Conservation (phyloP, 1,284 basidiomycete species). For the Uromyces viciae-fabae region DNA sequence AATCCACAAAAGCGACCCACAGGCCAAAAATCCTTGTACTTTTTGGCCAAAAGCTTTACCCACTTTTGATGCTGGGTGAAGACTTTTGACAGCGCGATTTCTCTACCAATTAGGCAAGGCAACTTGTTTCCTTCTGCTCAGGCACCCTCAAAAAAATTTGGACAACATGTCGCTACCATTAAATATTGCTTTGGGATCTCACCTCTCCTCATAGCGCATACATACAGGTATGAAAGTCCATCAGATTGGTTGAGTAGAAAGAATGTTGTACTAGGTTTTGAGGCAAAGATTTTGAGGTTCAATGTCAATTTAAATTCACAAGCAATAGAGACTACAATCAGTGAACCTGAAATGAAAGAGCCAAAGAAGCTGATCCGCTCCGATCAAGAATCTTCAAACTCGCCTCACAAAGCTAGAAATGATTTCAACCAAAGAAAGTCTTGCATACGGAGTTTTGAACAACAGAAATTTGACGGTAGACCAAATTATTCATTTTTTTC, state of each 20-base stretch:
- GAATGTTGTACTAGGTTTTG: conserved; percentile 74
- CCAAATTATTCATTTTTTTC: too few species aligned
- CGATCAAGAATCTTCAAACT: conserved; percentile 17
- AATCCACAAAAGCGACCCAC: conserved; percentile 39
- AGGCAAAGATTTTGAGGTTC: conserved; percentile 75
- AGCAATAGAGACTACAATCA: conserved; percentile 66
- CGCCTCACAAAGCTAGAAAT: conserved; percentile 9
- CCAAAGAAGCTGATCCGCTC: conserved; percentile 63
- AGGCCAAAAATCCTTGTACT: conserved; percentile 72
- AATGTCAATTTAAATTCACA: conserved; percentile 89
- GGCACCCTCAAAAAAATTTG: conserved; percentile 79
- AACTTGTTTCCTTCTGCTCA: conserved; percentile 69
- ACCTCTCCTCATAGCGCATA: conserved; percentile 78
- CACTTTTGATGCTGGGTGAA: conserved; percentile 92
- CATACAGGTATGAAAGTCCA: conserved; percentile 74
- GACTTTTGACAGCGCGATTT: conserved; percentile 76
- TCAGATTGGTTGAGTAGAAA: conserved; percentile 73
- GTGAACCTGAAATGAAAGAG: conserved; percentile 55
- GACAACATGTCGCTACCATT: conserved; percentile 80
- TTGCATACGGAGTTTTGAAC: conserved; percentile 36
- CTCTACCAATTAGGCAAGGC: conserved; percentile 83
- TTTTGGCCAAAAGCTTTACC: conserved; percentile 78
- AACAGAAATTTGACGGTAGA: conserved; percentile 19
- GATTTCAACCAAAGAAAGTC: conserved; percentile 37
- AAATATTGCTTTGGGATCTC: conserved; percentile 82